Conservation (phyloP, 176 grass and related monocot genomes). For the Carex myosuroides region DNA sequence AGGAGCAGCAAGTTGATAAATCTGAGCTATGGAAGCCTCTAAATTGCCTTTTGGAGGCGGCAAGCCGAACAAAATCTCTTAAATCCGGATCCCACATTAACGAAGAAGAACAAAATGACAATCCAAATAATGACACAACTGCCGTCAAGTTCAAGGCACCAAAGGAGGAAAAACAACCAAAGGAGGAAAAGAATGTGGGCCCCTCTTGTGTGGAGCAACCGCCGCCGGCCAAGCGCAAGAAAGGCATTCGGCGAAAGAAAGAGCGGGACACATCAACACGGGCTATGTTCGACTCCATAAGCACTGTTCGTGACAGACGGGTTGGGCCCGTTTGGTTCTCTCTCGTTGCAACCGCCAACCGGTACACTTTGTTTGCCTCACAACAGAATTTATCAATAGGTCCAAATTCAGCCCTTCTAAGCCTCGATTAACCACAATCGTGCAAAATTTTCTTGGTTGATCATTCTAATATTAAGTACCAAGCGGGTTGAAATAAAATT, state of each 20-base stretch:
- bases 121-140: conserved; percentile 25
- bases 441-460: background rate
- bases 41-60: conserved; percentile 38
- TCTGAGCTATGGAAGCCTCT: conserved; percentile 57
- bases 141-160: conserved; percentile 21
- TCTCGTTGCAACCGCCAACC: conserved; percentile 54
- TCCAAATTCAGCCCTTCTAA: background rate
- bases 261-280: conserved; percentile 18
- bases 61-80: conserved; percentile 42
- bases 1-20: conserved; percentile 38
- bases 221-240: background rate
- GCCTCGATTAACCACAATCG: background rate
- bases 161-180: conserved; percentile 38
- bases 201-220: conserved; percentile 1
- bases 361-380: conserved; percentile 35
- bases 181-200: conserved; percentile 33
- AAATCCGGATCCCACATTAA: conserved; percentile 37
- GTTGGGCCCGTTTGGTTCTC: conserved; percentile 68
- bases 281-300: conserved; percentile 29
- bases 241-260: conserved; percentile 30
- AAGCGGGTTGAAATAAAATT: background rate
- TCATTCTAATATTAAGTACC: background rate
- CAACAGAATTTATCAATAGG: background rate
- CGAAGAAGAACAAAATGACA: conserved; percentile 34
- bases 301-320: conserved; percentile 28